A percentile compares a stretch with the other conserved stretches of the same genome.
These are phyloP conservation scores for Ustilago curta DNA, from an alignment of 1,284 basidiomycete genomes.

Conservation along the genomic window DNA sequence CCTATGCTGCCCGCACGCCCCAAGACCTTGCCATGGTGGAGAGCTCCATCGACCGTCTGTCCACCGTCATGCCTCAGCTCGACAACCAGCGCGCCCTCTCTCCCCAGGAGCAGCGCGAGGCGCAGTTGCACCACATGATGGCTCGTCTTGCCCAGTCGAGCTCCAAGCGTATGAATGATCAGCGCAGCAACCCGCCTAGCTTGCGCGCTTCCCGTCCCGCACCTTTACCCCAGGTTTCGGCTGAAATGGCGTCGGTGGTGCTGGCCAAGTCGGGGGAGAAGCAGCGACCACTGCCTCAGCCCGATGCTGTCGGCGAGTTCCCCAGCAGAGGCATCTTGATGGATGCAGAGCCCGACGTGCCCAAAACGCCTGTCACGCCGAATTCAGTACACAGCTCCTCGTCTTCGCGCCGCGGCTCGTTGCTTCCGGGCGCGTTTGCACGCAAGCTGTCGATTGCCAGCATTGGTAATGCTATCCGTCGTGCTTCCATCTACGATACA, in stretches of 20 bases:
- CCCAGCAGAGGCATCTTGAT: constrained; percentile 1
- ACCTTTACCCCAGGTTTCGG: constrained; percentile 10
- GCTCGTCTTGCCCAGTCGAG: constrained; percentile 29
- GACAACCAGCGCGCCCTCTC: constrained; percentile 51
- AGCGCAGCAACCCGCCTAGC: constrained; percentile 41
- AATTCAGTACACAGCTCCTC: constrained; percentile 18
- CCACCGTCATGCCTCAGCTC: constrained; percentile 53
- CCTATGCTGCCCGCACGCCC: constrained; percentile 48
- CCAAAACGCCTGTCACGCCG: constrained; percentile 25
- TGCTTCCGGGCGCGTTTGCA: constrained; percentile 17
- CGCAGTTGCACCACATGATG: constrained; percentile 38
- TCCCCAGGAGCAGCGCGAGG: constrained; percentile 35
- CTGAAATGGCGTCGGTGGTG: not conserved
- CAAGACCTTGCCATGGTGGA: constrained; percentile 55
- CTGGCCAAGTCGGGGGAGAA: not conserved
- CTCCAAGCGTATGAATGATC: constrained; percentile 45
- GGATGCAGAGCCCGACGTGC: constrained; percentile 11
- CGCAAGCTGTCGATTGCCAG: constrained; percentile 47
- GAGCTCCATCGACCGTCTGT: constrained; percentile 53
- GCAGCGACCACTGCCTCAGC: constrained; percentile 1
- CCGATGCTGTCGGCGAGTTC: not conserved
- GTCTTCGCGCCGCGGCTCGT: constrained; percentile 24
- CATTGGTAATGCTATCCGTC: constrained; percentile 38
- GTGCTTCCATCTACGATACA: constrained; percentile 39
- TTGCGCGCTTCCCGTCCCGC: constrained; percentile 26